These are phyloP conservation scores for Mercurialis annua DNA, from an alignment of 345 rosid genomes.

Conservation along the genomic window DNA sequence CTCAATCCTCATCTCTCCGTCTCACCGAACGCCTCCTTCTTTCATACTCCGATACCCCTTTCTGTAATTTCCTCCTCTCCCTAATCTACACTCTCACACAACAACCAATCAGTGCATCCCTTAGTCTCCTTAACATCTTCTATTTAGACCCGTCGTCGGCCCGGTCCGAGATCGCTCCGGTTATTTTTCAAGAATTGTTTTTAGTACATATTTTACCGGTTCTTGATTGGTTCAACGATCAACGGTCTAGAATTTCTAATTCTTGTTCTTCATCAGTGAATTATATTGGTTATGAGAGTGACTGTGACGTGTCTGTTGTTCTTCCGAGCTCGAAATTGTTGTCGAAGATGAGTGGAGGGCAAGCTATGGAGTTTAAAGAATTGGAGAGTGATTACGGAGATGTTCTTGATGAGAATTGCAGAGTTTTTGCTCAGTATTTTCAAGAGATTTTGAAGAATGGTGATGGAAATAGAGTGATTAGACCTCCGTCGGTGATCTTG, in stretches of 20 bases:
- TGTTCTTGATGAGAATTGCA: constrained; percentile 55
- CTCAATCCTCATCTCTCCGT: constrained; percentile 43
- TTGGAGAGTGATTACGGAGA: constrained; percentile 46
- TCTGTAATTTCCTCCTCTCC: constrained; percentile 49
- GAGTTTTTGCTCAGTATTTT: constrained; percentile 43
- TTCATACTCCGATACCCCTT: constrained; percentile 31
- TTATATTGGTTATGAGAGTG: constrained; percentile 9
- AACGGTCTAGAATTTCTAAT: constrained; percentile 37
- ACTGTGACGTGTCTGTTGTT: constrained; percentile 32
- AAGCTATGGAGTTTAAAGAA: constrained; percentile 46
- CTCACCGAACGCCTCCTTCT: constrained; percentile 47
- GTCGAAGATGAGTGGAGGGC: constrained; percentile 52
- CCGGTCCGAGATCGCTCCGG: constrained; percentile 45
- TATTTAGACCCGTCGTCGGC: constrained; percentile 42
- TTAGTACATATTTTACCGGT: constrained; percentile 50
- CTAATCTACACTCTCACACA: constrained; percentile 40
- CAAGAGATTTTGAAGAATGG: constrained; percentile 30
- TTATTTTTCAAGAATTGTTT: constrained; percentile 48
- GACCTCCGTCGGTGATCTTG: constrained; percentile 36
- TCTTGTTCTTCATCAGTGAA: constrained; percentile 23
- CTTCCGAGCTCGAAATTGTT: constrained; percentile 36
- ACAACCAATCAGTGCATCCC: constrained; percentile 41
- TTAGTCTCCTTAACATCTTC: constrained; percentile 40
- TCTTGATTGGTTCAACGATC: constrained; percentile 41
- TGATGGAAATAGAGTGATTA: constrained; percentile 19